Base-by-base conservation (phyloP, 306 rosid genomes). In the Quercus robur region DNA sequence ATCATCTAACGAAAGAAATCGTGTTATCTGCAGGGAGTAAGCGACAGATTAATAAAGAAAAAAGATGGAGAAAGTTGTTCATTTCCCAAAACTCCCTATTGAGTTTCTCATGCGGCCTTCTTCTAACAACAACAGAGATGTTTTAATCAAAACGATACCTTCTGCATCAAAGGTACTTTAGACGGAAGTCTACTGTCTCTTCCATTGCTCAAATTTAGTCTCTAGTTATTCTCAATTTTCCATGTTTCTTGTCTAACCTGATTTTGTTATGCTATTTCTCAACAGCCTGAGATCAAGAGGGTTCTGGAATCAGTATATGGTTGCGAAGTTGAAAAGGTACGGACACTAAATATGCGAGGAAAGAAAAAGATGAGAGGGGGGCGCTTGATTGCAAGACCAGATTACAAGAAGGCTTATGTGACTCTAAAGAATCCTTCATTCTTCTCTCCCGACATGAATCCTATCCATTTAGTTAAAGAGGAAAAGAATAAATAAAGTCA, bases 361-460 rank as follows among this genome's bases (percentile, higher is more conserved):
- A 71, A 71, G 59, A 71, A 71, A 57, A 71, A 49, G 75, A 20
- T 13, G 56, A 23, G 17, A 41, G 59, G 20, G 10, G 75, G 75
- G 19, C 38, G 59, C 56, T 41, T 71, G 56, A 25, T 71, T 23
- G 57, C 75, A 41, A 49, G 11, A 41, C 75, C 75, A 46, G 75
- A 41, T 71, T 71, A 71, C 75, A 71, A 71, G 75, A 71, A 71
- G 75, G 75, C 57, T n/a, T 71, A 38, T 20, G 75, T 71, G 25
- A 71, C 75, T n/a, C 57, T 71, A 46, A 71, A 71, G 75, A 46
- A 51, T 25, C 56, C 31, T 12, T 23, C 49, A 14, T 23, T 59
- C n/a, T 41, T 71, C n/a, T 49, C 75, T 18, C 73, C 18, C 1
- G 31, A 41, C n/a, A 25, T 51, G 1, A 5, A 8, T 71, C 56